phyloP scores from a whole-genome alignment of 306 rosid genomes.

The Cucurbita pepo region DNA sequence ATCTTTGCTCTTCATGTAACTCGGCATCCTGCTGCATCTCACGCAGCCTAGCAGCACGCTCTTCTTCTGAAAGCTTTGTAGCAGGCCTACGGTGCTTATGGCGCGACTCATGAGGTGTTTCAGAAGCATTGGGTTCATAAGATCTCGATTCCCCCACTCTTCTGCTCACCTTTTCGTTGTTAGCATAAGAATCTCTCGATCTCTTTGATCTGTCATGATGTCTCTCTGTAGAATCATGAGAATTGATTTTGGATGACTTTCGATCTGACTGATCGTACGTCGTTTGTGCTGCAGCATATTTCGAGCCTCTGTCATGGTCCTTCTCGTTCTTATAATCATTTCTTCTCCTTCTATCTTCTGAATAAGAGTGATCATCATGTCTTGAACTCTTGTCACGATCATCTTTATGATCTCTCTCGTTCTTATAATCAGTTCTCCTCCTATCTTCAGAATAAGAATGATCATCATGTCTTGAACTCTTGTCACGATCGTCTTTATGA shows the following conservation, averaged over 20 bases:
- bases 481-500: too few relatives aligned
- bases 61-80: conserved; percentile 71
- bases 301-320: conserved; percentile 12
- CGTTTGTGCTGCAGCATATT: conserved; percentile 26
- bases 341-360: conserved; percentile 5
- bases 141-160: conserved; percentile 18
- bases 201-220: conserved; percentile 27
- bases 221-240: conserved; percentile 18
- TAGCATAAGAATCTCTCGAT: conserved; percentile 20
- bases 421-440: neutral
- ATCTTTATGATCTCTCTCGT: conserved; percentile 17
- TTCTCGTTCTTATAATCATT: conserved; percentile 7
- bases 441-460: neutral
- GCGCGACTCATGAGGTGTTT: conserved; percentile 23
- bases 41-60: conserved; percentile 63
- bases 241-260: conserved; percentile 13
- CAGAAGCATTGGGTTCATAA: conserved; percentile 11
- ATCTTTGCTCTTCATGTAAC: conserved; percentile 83
- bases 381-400: conserved; percentile 12
- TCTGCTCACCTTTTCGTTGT: conserved; percentile 17
- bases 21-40: conserved; percentile 94
- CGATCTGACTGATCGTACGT: conserved; percentile 21
- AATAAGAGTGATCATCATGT: conserved; percentile 12
- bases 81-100: conserved; percentile 37
- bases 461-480: conserved; percentile 7